A percentile compares a stretch with the other conserved stretches of the same genome.
Evolutionary conservation across 2,329 filamentous ascomycete species (phyloP).

Genomic region (Escovopsis sp.): DNA sequence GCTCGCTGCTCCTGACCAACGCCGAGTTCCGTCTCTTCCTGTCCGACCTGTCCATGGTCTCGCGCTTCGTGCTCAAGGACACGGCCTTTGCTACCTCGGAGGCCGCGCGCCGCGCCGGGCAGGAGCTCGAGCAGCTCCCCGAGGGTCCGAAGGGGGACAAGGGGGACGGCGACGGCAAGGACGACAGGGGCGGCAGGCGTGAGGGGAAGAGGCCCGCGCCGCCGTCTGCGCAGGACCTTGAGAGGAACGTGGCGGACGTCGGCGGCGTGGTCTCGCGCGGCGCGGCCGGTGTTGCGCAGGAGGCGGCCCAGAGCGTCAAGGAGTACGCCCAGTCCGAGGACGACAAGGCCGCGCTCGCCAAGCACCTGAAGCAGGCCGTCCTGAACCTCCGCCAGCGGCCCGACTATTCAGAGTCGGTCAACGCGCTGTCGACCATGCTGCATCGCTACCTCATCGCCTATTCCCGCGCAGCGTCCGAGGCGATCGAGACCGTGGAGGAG

Average conservation of each 20-base stretch:
- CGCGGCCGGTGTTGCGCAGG: slow-evolving; percentile 34
- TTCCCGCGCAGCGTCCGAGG: slow-evolving; percentile 54
- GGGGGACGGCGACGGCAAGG: slow-evolving; percentile 36
- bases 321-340: slow-evolving; percentile 62
- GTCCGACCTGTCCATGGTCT: slow-evolving; percentile 63
- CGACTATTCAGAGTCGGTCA: slow-evolving; percentile 80
- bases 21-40: slow-evolving; percentile 80
- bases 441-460: slow-evolving; percentile 68
- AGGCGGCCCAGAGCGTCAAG: slow-evolving; percentile 54
- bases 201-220: slow-evolving; percentile 18
- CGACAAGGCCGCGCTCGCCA: slow-evolving; percentile 57
- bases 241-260: slow-evolving; percentile 41
- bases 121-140: slow-evolving; percentile 53
- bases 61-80: slow-evolving; percentile 73
- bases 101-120: slow-evolving; percentile 59
- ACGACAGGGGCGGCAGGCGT: slow-evolving; percentile 14
- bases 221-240: slow-evolving; percentile 49
- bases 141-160: slow-evolving; percentile 36
- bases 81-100: slow-evolving; percentile 67
- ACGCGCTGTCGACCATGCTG: slow-evolving; percentile 59
- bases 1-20: slow-evolving; percentile 75
- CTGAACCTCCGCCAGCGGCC: slow-evolving; percentile 56
- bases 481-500: slow-evolving; percentile 50
- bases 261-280: slow-evolving; percentile 39
- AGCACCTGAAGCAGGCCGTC: slow-evolving; percentile 64